Base-by-base conservation (phyloP, 768 basidiomycete species). In the Pulveroboletus sp. region DNA sequence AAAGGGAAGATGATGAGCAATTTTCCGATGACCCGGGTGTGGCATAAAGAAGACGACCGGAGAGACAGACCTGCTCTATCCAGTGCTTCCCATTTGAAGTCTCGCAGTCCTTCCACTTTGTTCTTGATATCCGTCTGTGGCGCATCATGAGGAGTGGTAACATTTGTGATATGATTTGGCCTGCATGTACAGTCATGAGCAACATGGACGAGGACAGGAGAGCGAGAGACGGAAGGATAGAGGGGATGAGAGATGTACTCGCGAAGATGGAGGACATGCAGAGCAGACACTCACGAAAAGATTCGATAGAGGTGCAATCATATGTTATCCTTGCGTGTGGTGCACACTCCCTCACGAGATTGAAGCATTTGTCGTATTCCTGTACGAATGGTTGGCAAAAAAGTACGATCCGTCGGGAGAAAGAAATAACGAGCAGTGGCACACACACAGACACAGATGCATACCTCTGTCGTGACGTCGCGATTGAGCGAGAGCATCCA, bases 101-200 rank as follows among this genome's bases (percentile, higher is more conserved):
- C 24, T 73, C 67, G 49, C 76, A 76, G 54, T 88, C 86, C 51
- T 76, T 74, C 88, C 88, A 90, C 55, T 84, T 82, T 11, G 82
- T 69, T 17, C 87, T 74, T 2, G 88, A 85, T 67, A 89, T 85
- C 35, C 88, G 81, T 48, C 87, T 75, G 65, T 89, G 88, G 14
- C 87, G 73, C 88, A 89, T 89, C 88, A 90, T 89, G 57, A 89
- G 81, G 11, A 89, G 71, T 0, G 88, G 88, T 9, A 90, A 70
- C 74, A 89, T 83, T 56, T 83, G 75, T 15, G 82, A 81, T 65
- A 90, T 82, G 57, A 86, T 70, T 61, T 79, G 77, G 18, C 86
- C 88, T 89, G 66, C 13, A 13, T 27, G 31, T 3, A 45, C 10
- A 21, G 1, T 8, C 27, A 4, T 50, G 15, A 57, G 39, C 8